These are phyloP conservation scores for Chlamydomonas sp. DNA, from an alignment of 139 green algal species.

Conservation along the genomic window DNA sequence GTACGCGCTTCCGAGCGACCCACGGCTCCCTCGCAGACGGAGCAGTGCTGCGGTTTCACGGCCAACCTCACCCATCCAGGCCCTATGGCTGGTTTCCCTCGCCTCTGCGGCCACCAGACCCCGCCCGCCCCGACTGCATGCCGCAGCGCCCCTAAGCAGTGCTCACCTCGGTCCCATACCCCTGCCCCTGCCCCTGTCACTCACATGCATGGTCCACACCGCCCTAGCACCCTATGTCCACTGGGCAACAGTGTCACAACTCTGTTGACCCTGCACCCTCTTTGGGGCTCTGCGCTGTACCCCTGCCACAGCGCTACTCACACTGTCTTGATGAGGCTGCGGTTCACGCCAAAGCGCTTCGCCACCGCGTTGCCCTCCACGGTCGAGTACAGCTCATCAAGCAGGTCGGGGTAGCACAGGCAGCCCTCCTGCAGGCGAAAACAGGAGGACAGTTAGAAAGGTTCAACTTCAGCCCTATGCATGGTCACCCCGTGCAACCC, in stretches of 20 bases:
- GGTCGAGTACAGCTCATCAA: background rate
- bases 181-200: background rate
- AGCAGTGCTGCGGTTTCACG: no score
- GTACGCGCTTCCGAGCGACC: no score
- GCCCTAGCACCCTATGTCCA: background rate
- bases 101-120: no score
- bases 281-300: background rate
- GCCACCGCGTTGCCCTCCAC: conserved; percentile 17
- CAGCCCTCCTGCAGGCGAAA: conserved; percentile 1
- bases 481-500: no score
- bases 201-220: background rate
- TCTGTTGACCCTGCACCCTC: background rate
- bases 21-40: no score
- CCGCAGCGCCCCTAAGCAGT: background rate
- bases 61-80: no score
- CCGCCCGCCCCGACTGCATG: no score
- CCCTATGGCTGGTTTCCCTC: no score
- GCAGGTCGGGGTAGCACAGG: conserved; percentile 36
- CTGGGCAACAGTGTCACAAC: background rate
- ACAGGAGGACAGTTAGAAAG: background rate
- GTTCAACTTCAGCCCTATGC: no score
- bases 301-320: background rate
- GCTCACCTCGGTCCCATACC: background rate
- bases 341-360: conserved; percentile 7
- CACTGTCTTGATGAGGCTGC: background rate